Evolutionary conservation across 2,329 filamentous ascomycete genomes (phyloP), one percentile per base, ranked within the genome.

Genomic region (Coniochaeta prunicola): DNA sequence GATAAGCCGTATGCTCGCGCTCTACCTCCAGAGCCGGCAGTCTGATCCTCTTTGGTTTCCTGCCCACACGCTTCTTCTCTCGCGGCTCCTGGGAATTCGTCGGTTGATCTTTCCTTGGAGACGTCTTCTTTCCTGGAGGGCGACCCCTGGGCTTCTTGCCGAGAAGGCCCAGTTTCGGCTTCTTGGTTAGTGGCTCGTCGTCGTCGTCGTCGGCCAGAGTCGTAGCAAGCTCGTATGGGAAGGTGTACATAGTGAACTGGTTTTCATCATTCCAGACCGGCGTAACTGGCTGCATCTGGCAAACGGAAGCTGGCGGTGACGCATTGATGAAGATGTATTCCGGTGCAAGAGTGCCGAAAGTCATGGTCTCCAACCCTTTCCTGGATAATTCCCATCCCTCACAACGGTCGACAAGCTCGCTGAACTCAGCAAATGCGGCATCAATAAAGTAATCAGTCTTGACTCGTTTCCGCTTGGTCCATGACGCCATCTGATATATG

Each of bases 351-450:
- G 65, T 69, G n/a, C 65, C 69, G 12, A 66, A 64, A 24, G 66
- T 63, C 56, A 77, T 66, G 13, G 74, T 56, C 13, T 68, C 68
- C 19, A 62, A 66, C 1, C 74, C 75, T 31, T 68, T 61, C 8
- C 62, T 60, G 3, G 76, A 76, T 56, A 75, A 67, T 63, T 85
- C 82, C 73, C 80, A 78, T 19, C 70, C 70, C 33, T 73, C 69
- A 56, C 77, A 79, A 9, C 71, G 72, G 31, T 74, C 70, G 40
- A 80, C 64, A 36, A 69, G 60, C 26, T 62, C 62, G 31, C 64
- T 61, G 57, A 76, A 75, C 19, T 60, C 61, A 15, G 64, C 67
- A 53, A 64, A 69, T 12, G 63, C 59, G 34, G 64, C 61, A 59
- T 72, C 69, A 6, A 61, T 58, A 67, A 67, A 70, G 19, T 59